Base-by-base conservation (phyloP, 306 rosid genomes). In the Rosa persica region DNA sequence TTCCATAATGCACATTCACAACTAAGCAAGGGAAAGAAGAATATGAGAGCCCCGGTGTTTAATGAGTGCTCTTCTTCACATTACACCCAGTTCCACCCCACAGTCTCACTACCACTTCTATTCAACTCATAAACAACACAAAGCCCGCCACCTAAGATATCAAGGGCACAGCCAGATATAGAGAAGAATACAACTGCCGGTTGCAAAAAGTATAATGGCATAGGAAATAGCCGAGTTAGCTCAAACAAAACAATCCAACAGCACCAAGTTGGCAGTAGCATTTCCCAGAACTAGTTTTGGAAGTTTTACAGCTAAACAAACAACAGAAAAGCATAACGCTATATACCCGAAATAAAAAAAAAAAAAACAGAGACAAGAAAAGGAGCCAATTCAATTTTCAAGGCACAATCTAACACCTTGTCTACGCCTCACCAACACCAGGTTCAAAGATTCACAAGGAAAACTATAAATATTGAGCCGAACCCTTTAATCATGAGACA, bases 21-120 rank as follows among this genome's bases (percentile, higher is more conserved):
- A 0, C 11, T 6, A 75, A 43, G 3, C 42, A 60, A 25, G 19
- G 52, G 23, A 30, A 73, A 55, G 16, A 9, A 57, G 6, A 60
- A 23, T 55, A 36, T n/a, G 22, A 54, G 23, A 55, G 51, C 30
- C 67, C 42, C 43, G 8, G 27, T 19, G 23, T 40, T 12, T 52
- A 73, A 22, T 22, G 39, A 73, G 77, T 20, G 39, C 2, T 73
- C 52, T 73, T 73, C 51, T 23, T 39, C 67, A 38, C 67, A 54
- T n/a, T 54, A 73, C 16, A 39, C 67, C 22, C 23, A 55, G 16
- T 73, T 55, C 51, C 17, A 72, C 27, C 34, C 75, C 44, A 39
- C 43, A 57, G 39, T 74, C 54, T 17, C 52, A 57, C 54, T 43
- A 39, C 78, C 40, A 7, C 42, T 54, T 73, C 76, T 5, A 27